Evolutionary conservation across 257 asterid genomes (phyloP), one percentile per base, ranked within the genome.

Genomic region (Gentiana dahurica): DNA sequence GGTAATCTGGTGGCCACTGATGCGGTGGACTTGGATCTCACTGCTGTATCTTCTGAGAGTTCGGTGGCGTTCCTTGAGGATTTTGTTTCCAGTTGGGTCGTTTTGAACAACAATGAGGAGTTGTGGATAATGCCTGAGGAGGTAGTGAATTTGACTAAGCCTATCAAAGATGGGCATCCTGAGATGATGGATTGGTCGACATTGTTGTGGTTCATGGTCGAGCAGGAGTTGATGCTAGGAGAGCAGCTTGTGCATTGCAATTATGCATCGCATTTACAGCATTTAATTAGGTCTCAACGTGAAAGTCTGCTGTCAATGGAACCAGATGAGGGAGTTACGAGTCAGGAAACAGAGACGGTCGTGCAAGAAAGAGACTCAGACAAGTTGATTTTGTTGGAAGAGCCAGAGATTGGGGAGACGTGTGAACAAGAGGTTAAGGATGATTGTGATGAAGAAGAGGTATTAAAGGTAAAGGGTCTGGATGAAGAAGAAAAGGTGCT

Each of bases 151-250:
- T 87, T 84, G 89, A 65, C 75, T 43, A 75, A 73, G 60, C 15
- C 74, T 41, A 83, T 90, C 37, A 82, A 77, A 65, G 94, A 81
- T 4, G 91, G 95, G 15, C 85, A 74, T 53, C 94, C 84, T 1
- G 98, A 87, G 74, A 90, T 79, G 77, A 94, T 90, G 57, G 98
- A 90, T 72, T 90, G 95, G 94, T 89, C 91, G 6, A 80, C 81
- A 38, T 56, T 87, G 71, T 56, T 87, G 54, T 87, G 96, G 96
- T 79, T 80, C 46, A 90, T 90, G 98, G 88, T 87, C 68, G 96
- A 87, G 75, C 82, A 82, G 67, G 98, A 90, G 72, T 57, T 90
- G 83, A 65, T 65, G 54, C 75, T 75, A 68, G 96, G 95, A 57
- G 87, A 61, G 5, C 71, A 60, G 38, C 75, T 90, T 69, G 62